Base-by-base conservation (phyloP, 345 rosid genomes). In the Clausena lansium region DNA sequence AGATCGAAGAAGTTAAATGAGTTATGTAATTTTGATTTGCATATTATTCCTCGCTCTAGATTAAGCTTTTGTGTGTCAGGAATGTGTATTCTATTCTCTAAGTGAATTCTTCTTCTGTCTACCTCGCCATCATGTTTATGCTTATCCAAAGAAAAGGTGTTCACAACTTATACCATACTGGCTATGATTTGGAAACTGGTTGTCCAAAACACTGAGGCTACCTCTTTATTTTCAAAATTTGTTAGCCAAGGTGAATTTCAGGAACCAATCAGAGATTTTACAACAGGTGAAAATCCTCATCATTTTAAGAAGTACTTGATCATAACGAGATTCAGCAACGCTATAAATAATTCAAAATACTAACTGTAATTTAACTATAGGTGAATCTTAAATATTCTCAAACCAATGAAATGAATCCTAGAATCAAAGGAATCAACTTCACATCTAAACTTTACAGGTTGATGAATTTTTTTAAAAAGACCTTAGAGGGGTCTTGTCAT, bases 1-100 rank as follows among this genome's bases (percentile, higher is more conserved):
- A 93, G 87, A 86, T 93, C 27, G 92, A 78, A 73, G 97, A 91
- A 87, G 87, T 89, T 35, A 81, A 91, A 89, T 87, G 86, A 87
- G 73, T 76, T 25, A 20, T 58, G 80, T 79, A 77, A 32, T 75
- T 85, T 76, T 78, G 74, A 75, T 71, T 60, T 76, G 72, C 75
- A 3, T 58, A 63, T 76, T 30, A 52, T 70, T 52, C 41, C 60
- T 58, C 35, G 50, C 74, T 69, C 70, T 77, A 70, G 82, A 73
- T 84, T 81, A 77, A 77, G 81, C 77, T 77, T 70, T 45, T 74
- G 38, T 82, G 67, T 79, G 74, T 71, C 77, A 66, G 66, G 63
- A 71, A 71, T 81, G 72, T 78, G 85, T 85, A 81, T 77, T 76
- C 74, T 77, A 81, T 73, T 73, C 71, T 74, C 71, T 55, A 47